These are phyloP conservation scores for Zoysia pacifica DNA, from an alignment of 176 grass and related monocot genomes.

Conservation along the genomic window DNA sequence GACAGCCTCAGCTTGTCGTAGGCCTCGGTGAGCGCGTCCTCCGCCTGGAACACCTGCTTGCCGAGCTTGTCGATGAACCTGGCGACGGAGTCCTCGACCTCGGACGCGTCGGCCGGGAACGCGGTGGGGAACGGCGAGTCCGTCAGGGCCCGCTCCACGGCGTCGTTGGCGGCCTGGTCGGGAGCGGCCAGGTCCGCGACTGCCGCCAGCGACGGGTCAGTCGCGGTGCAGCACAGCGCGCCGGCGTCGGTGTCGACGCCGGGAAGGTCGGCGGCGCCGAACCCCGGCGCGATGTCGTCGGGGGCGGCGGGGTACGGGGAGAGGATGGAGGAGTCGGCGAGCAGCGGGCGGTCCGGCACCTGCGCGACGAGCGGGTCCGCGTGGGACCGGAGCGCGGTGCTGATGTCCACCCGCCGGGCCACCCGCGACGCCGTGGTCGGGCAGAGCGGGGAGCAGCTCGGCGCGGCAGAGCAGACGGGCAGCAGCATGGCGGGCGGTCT, in stretches of 20 bases:
- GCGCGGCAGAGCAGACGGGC: conserved; percentile 63
- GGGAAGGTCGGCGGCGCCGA: conserved; percentile 51
- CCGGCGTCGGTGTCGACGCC: conserved; percentile 19
- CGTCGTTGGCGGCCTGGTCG: not conserved
- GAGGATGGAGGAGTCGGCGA: conserved; percentile 75
- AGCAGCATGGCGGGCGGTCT: conserved; percentile 55
- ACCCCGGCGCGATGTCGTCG: conserved; percentile 67
- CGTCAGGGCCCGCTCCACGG: conserved; percentile 37
- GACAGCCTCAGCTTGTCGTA: conserved; percentile 67
- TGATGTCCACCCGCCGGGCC: conserved; percentile 53
- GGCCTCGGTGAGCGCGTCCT: conserved; percentile 71
- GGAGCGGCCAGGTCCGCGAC: conserved; percentile 45
- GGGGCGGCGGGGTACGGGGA: conserved; percentile 66
- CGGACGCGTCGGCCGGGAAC: conserved; percentile 47
- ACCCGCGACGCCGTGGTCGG: conserved; percentile 44
- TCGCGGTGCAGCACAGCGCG: conserved; percentile 17
- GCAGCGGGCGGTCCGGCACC: conserved; percentile 53
- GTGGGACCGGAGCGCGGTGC: conserved; percentile 45
- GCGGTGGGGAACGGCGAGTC: conserved; percentile 53
- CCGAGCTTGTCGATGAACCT: conserved; percentile 59
- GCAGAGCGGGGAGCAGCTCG: conserved; percentile 53
- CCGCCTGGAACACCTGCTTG: conserved; percentile 64
- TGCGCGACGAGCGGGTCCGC: conserved; percentile 66
- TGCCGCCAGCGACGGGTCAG: conserved; percentile 21
- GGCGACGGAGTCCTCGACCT: conserved; percentile 50